Evolutionary conservation across 345 rosid species (phyloP), one percentile per base, ranked within the genome.

Genomic region (Hibiscus mutabilis): DNA sequence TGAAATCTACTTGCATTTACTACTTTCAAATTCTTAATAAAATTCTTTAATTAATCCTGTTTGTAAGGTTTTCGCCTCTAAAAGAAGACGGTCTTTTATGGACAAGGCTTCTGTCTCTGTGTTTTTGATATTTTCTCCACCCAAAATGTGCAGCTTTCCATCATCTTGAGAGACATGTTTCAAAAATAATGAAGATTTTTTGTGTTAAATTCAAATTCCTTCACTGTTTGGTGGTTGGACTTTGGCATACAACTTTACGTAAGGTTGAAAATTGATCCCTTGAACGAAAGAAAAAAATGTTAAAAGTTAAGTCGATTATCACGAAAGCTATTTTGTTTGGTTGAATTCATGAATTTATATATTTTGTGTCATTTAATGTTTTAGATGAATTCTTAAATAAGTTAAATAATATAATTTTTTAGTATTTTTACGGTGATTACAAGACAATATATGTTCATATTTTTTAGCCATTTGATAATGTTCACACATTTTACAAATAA

Each of bases 1-100:
- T 77, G 29, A 16, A 19, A 40, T 65, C 22, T 53, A 31, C 35
- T n/a, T n/a, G n/a, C n/a, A n/a, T n/a, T n/a, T 27, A 6, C 6
- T 49, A 7, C 22, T 67, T 37, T 37, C 42, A 37, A 37, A 37
- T 7, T 37, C n/a, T n/a, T n/a, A n/a, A 7, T 37, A 0, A 37
- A 37, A 37, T 37, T 37, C 9, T 37, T 37, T 37, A 37, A 3
- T 33, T 33, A n/a, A 61, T 33, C 35, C 6, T 33, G 1, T 61
- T 16, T 3, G 33, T 46, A 46, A 46, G 19, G 18, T 49, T 49
- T 16, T 49, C n/a, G 53, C 1, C 58, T 10, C 56, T 55, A 56
- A 81, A 81, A 79, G 80, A 77, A 71, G 78, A 65, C 57, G 49
- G 70, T 69, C 82, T 84, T 84, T 70, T 46, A 72, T 52, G 81